Evolutionary conservation across 2,329 filamentous ascomycete species (phyloP).

Genomic region (Bipolaris sorokiniana): DNA sequence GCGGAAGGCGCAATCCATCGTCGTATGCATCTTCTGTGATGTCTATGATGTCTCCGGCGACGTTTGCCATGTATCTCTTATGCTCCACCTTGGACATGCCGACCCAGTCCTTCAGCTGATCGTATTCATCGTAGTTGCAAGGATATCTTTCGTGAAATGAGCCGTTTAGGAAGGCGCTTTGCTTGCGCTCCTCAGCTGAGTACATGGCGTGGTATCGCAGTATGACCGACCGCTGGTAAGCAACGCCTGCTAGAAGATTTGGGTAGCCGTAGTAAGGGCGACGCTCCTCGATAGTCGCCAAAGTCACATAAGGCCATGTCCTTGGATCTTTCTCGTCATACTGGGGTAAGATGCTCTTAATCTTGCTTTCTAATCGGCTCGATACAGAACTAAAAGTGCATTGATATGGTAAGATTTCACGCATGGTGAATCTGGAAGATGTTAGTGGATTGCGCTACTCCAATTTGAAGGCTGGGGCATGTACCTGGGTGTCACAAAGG

Average conservation of each 20-base stretch:
- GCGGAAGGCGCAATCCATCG: background rate
- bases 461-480: accelerated
- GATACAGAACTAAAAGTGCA: slow-evolving; percentile 11
- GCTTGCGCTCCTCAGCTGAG: background rate
- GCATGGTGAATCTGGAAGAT: background rate
- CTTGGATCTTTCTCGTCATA: slow-evolving; percentile 7
- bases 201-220: slow-evolving; percentile 9
- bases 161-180: background rate
- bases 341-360: background rate
- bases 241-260: slow-evolving; percentile 3
- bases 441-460: background rate
- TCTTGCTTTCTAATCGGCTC: background rate
- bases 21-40: background rate
- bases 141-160: slow-evolving; percentile 7
- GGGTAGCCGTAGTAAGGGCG: background rate
- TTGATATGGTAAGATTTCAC: background rate
- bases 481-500: background rate
- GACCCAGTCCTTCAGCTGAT: slow-evolving; percentile 1
- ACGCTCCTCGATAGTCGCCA: slow-evolving; percentile 3
- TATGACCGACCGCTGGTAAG: slow-evolving; percentile 6
- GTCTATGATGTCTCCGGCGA: background rate
- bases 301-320: slow-evolving; percentile 10
- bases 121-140: slow-evolving; percentile 5
- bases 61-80: background rate
- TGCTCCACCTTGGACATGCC: slow-evolving; percentile 1